These are phyloP conservation scores for Arachis hypogaea DNA, from an alignment of 306 rosid species.

Conservation along the genomic window DNA sequence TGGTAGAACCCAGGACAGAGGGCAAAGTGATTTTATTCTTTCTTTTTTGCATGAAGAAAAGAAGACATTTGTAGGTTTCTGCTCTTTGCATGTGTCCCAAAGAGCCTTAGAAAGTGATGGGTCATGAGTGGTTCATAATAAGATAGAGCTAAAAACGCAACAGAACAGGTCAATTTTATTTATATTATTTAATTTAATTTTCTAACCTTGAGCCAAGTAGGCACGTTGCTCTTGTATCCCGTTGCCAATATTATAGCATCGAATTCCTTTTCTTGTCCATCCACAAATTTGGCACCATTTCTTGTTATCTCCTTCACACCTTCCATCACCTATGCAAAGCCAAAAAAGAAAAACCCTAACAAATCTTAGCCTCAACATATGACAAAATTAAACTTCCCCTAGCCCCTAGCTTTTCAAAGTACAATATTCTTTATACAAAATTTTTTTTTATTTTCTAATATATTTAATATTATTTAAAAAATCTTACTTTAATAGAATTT, in stretches of 20 bases:
- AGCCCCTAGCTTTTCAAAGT: neutral
- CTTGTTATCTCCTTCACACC: conserved; percentile 90
- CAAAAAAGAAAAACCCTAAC: neutral
- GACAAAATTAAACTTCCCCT: neutral
- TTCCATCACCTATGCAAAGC: conserved; percentile 57
- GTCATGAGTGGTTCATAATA: conserved; percentile 56
- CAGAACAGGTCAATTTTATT: conserved; percentile 5
- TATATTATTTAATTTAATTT: neutral
- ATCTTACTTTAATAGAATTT: no score
- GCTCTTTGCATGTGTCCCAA: conserved; percentile 52
- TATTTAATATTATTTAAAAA: no score
- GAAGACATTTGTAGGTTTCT: conserved; percentile 60
- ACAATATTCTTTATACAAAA: neutral
- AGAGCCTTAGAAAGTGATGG: conserved; percentile 49
- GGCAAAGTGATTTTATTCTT: conserved; percentile 54
- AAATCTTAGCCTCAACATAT: conserved; percentile 21
- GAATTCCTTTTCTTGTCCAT: conserved; percentile 86
- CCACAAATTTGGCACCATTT: conserved; percentile 78
- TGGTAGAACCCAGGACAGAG: conserved; percentile 32
- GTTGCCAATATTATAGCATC: conserved; percentile 94
- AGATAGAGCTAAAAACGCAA: conserved; percentile 53
- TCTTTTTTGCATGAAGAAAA: conserved; percentile 74
- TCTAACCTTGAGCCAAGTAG: conserved; percentile 91
- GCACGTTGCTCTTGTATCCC: conserved; percentile 98
- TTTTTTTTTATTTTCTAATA: no score